Conservation (phyloP, 345 rosid genomes). For the Dimocarpus longan region DNA sequence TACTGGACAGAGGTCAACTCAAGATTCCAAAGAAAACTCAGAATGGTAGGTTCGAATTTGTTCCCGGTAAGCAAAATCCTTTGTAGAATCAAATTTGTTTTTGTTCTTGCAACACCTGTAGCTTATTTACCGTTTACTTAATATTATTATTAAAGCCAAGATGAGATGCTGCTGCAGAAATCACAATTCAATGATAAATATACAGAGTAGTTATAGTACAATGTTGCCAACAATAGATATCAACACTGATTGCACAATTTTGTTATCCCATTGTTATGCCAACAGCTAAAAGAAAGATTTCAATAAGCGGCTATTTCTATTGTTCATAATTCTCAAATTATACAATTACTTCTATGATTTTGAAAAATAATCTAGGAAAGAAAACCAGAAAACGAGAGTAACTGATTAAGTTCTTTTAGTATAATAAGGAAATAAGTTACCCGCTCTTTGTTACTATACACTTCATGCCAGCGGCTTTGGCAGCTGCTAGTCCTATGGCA, state of each 20-base stretch:
- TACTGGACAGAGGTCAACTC: not conserved
- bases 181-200: too few relatives aligned
- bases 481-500: conserved; percentile 89
- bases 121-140: too few relatives aligned
- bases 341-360: not conserved
- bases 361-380: not conserved
- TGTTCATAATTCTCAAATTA: not conserved
- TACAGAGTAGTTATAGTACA: too few relatives aligned
- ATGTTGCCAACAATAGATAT: too few relatives aligned
- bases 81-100: not conserved
- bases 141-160: too few relatives aligned
- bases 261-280: not conserved
- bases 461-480: conserved; percentile 97
- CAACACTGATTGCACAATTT: too few relatives aligned
- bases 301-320: not conserved
- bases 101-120: too few relatives aligned
- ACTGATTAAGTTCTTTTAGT: not conserved
- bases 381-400: not conserved
- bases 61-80: not conserved
- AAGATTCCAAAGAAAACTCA: not conserved
- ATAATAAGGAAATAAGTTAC: conserved; percentile 35
- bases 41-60: not conserved
- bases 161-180: too few relatives aligned
- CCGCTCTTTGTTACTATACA: conserved; percentile 93
- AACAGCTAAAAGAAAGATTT: not conserved